Base-by-base conservation (phyloP, 1,284 basidiomycete species). In the Puccinia coronata region DNA sequence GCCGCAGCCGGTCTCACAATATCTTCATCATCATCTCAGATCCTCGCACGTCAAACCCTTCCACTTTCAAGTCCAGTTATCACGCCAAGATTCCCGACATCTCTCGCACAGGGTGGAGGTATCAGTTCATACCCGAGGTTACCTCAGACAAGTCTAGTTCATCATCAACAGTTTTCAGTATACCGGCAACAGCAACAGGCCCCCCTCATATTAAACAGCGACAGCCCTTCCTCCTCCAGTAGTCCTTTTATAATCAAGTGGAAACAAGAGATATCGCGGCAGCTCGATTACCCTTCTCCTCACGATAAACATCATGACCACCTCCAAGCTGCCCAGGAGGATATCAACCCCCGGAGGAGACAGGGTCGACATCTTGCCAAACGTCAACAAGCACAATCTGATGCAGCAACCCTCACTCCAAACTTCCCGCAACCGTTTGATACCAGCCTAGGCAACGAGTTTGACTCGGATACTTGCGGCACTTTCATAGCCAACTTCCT, bases 341-440 rank as follows among this genome's bases (percentile, higher is more conserved):
- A n/a, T n/a, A n/a, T n/a, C n/a, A n/a, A n/a, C n/a, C n/a, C n/a
- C n/a, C n/a, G n/a, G n/a, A n/a, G n/a, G n/a, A n/a, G n/a, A n/a
- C n/a, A n/a, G n/a, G n/a, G n/a, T n/a, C n/a, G 59, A 20, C 59
- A 63, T 39, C 59, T 63, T 63, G 5, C 34, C 59, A 63, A 63
- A 34, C 34, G 59, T 18, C 59, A 63, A 34, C 59, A 63, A 63
- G 18, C 5, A 63, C 28, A 14, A 31, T 59, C 57, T 31, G 11
- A 28, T 31, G 31, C 12, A 16, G 9, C 65, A 34, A 23, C 36
- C 4, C 1, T 47, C 31, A 25, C 71, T 43, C 39, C 51, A 4
- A 18, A 16, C 36, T 73, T 73, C 31, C 73, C 73, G 43, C 25
- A 47, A 61, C 73, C 73, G 25, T 76, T 76, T 25, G 73, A 76